Conservation (phyloP, 768 basidiomycete species). For the Hygrophoropsis aurantiaca region DNA sequence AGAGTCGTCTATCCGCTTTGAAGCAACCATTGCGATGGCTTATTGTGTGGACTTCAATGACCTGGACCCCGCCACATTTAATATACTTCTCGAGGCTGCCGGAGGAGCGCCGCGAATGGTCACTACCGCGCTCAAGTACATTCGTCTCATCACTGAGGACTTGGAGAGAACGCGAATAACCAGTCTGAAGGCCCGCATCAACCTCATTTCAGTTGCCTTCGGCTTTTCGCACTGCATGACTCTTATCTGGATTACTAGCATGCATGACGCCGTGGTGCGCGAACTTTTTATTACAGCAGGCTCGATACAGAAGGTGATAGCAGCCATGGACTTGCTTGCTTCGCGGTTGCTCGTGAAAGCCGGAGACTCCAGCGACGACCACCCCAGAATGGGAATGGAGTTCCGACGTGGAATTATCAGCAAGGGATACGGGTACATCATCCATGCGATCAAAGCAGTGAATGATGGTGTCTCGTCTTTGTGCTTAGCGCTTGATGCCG, state of each 20-base stretch:
- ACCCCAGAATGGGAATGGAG: constrained; percentile 3
- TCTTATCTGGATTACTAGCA: constrained; percentile 1
- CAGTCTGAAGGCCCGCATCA: neutral
- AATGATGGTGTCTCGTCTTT: constrained; percentile 1
- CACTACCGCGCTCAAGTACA: constrained; percentile 4
- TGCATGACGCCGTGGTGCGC: neutral
- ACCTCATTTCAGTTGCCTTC: constrained; percentile 2
- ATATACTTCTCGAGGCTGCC: neutral
- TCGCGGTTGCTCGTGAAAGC: constrained; percentile 1
- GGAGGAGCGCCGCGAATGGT: constrained; percentile 4
- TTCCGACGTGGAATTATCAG: constrained; percentile 4
- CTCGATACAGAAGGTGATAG: constrained; percentile 4
- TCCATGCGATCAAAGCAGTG: constrained; percentile 3
- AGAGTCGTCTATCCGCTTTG: constrained; percentile 1
- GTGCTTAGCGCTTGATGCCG: constrained; percentile 1
- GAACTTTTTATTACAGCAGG: constrained; percentile 3
- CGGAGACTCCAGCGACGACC: constrained; percentile 1
- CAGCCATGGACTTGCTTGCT: neutral
- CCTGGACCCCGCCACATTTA: neutral
- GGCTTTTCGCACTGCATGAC: constrained; percentile 5
- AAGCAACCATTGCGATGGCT: constrained; percentile 4
- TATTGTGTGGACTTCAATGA: constrained; percentile 1
- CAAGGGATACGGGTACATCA: constrained; percentile 5
- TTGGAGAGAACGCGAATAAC: constrained; percentile 3
- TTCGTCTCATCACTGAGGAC: constrained; percentile 5